A percentile compares a stretch with the other conserved stretches of the same genome.
Evolutionary conservation across 2,329 filamentous ascomycete species (phyloP).

Genomic region (Ophiocordyceps australis): DNA sequence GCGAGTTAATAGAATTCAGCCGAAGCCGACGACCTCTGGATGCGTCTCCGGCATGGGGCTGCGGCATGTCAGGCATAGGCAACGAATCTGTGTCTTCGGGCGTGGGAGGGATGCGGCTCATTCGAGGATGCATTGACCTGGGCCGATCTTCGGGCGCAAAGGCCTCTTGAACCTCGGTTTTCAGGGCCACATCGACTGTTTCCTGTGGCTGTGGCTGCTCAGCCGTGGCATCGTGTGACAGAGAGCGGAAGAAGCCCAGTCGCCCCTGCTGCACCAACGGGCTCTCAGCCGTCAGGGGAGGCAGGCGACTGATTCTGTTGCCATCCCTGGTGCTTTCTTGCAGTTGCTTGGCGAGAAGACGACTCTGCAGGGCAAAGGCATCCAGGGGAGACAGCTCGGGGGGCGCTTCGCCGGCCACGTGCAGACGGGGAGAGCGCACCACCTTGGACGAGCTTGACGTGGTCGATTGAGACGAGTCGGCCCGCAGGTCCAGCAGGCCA

Average conservation of each 20-base stretch:
- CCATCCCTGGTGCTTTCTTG: slow-evolving; percentile 61
- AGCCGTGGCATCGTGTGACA: slow-evolving; percentile 43
- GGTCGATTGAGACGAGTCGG: slow-evolving; percentile 33
- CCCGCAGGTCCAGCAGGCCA: slow-evolving; percentile 39
- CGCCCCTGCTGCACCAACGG: slow-evolving; percentile 59
- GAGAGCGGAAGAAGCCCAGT: slow-evolving; percentile 64
- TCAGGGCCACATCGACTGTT: slow-evolving; percentile 19
- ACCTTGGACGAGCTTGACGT: slow-evolving; percentile 27
- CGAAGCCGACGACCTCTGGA: slow-evolving; percentile 20
- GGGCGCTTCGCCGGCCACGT: slow-evolving; percentile 64
- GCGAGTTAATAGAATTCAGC: slow-evolving; percentile 18
- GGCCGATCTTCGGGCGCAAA: slow-evolving; percentile 37
- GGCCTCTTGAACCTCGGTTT: slow-evolving; percentile 38
- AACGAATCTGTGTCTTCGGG: slow-evolving; percentile 27
- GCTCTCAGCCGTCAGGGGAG: slow-evolving; percentile 66
- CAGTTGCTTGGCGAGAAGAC: slow-evolving; percentile 71
- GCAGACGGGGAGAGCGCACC: slow-evolving; percentile 55
- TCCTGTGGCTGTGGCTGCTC: slow-evolving; percentile 21
- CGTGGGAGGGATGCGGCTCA: slow-evolving; percentile 43
- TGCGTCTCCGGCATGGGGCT: slow-evolving; percentile 19
- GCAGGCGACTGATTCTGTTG: slow-evolving; percentile 67
- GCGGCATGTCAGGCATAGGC: slow-evolving; percentile 25
- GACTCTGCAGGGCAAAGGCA: slow-evolving; percentile 83
- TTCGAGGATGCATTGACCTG: slow-evolving; percentile 55
- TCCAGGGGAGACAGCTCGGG: slow-evolving; percentile 88